Evolutionary conservation across 441 rosid species (phyloP).

Genomic region (Sinapis alba): DNA sequence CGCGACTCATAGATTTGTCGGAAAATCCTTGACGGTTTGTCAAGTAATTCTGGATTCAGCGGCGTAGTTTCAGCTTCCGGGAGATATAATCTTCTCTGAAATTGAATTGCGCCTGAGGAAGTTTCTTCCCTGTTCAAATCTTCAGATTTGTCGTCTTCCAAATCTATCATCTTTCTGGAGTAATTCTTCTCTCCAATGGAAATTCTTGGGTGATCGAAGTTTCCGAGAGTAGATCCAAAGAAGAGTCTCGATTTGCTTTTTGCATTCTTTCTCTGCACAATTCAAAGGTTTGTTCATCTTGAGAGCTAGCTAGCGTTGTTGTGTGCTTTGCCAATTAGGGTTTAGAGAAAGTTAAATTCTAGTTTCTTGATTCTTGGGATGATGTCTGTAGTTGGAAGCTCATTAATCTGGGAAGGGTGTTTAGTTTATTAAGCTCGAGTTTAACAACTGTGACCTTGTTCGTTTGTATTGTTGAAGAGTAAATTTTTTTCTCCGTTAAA

Average conservation of each 20-base stretch:
- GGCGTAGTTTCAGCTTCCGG: conserved; percentile 10
- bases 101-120: neutral
- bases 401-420: conserved; percentile 5
- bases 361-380: neutral
- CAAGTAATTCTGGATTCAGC: conserved; percentile 30
- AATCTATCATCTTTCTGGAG: conserved; percentile 28
- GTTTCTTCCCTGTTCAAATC: neutral
- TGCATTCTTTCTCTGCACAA: neutral
- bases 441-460: neutral
- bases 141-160: conserved; percentile 5
- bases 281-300: conserved; percentile 32
- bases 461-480: neutral
- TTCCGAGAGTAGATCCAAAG: neutral
- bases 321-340: conserved; percentile 29
- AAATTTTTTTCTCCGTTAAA: neutral
- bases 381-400: neutral
- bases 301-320: neutral
- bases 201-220: neutral
- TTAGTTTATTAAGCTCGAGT: neutral
- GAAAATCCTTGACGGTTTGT: conserved; percentile 35
- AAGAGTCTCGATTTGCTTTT: neutral
- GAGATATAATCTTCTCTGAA: conserved; percentile 17
- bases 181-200: neutral
- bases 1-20: conserved; percentile 46
- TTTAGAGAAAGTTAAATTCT: conserved; percentile 10